These are phyloP conservation scores for Exophiala sp. DNA, from an alignment of 2,329 filamentous ascomycete species.

Conservation along the genomic window DNA sequence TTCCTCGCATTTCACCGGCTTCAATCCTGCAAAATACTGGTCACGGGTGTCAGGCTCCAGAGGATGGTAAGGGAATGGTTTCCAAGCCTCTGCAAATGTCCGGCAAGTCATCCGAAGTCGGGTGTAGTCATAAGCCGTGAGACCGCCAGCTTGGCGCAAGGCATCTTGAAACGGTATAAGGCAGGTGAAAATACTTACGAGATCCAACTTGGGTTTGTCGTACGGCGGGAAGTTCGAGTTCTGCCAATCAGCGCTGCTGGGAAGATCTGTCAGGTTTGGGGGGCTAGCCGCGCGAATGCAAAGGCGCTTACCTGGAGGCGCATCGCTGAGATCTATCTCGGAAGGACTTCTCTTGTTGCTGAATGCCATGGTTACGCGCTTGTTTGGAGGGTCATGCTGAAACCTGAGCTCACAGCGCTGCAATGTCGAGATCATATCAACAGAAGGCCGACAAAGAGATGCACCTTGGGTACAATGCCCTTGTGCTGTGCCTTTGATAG, in stretches of 20 bases:
- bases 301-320: conserved; percentile 7
- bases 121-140: conserved; percentile 6
- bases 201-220: not conserved
- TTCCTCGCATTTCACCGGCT: conserved; percentile 4
- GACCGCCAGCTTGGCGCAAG: conserved; percentile 6
- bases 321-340: not conserved
- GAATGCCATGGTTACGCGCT: conserved; percentile 1
- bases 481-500: not conserved
- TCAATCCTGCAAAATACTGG: conserved; percentile 11
- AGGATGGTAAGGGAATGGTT: conserved; percentile 6
- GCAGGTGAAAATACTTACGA: conserved; percentile 5
- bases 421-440: not conserved
- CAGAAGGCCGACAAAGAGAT: not conserved
- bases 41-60: conserved; percentile 3
- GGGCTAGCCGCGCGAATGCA: not conserved
- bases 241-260: not conserved
- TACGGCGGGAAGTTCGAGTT: not conserved
- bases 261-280: not conserved
- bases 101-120: conserved; percentile 12
- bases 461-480: not conserved
- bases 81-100: conserved; percentile 9
- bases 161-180: conserved; percentile 7
- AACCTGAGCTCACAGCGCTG: not conserved
- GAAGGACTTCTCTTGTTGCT: not conserved
- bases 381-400: not conserved